These are phyloP conservation scores for Knoxia roxburghii DNA, from an alignment of 257 asterid species.

Conservation along the genomic window DNA sequence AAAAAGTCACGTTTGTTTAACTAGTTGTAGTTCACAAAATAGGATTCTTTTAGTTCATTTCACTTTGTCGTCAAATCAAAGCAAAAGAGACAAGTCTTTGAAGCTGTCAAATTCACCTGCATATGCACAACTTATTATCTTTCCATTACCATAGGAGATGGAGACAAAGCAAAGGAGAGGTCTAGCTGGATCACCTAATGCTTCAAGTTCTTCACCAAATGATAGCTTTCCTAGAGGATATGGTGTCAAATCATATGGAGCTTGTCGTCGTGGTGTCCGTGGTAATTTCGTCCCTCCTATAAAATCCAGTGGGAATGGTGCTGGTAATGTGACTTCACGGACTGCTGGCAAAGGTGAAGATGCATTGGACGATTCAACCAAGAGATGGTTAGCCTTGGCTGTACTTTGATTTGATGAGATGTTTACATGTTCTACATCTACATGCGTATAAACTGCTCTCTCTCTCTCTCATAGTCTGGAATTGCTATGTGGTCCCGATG, in stretches of 20 bases:
- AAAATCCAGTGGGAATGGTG: constrained; percentile 60
- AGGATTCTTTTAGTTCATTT: too few species aligned
- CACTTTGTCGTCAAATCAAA: constrained; percentile 7
- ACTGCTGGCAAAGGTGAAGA: constrained; percentile 77
- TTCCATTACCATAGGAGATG: constrained; percentile 61
- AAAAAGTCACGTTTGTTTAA: too few species aligned
- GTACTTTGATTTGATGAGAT: background rate
- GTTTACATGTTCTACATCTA: background rate
- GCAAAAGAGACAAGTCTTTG: background rate
- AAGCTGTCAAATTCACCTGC: background rate
- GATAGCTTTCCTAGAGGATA: constrained; percentile 59
- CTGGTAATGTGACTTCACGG: constrained; percentile 64
- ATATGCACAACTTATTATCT: constrained; percentile 2
- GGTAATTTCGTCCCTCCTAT: constrained; percentile 95
- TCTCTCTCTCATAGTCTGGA: constrained; percentile 63
- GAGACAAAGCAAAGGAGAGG: constrained; percentile 83
- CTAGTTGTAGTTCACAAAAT: too few species aligned
- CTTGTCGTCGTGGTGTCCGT: constrained; percentile 82
- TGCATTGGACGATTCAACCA: constrained; percentile 76
- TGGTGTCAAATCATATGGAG: constrained; percentile 67
- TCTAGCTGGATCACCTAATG: constrained; percentile 64
- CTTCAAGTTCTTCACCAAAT: constrained; percentile 70
- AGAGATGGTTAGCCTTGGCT: constrained; percentile 61
- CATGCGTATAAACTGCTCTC: background rate
- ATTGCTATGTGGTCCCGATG: constrained; percentile 88